Evolutionary conservation across 805 yeast species (phyloP), one percentile per base, ranked within the genome.

Genomic region (Clavispora carvajalis): DNA sequence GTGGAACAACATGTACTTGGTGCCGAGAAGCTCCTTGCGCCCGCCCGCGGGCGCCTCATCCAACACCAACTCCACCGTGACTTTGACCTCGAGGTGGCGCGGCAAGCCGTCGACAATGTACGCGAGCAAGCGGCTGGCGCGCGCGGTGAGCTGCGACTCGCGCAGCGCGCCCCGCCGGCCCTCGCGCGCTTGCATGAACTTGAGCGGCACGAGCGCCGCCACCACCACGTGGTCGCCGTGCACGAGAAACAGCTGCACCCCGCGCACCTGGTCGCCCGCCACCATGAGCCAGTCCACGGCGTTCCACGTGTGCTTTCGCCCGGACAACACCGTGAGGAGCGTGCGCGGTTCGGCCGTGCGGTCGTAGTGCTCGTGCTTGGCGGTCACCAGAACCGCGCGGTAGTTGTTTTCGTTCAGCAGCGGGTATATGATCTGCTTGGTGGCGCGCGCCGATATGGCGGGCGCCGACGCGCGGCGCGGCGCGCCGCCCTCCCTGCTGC

Each of bases 281-380:
- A 51, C 41, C 28, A 65, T 51, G 34, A 69, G 51, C 71, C 71
- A 69, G 43, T 66, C 67, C 3, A 67, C 30, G 12, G 69, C 48
- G 43, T 65, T 67, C 74, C 74, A 69, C n/a, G 72, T 58, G 49
- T 69, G 74, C 35, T 55, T 58, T 41, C 73, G 55, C 7, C 74
- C 74, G 9, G 65, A 60, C 15, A 69, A 53, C 3, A 65, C 56
- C 3, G 68, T 57, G 17, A 69, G 55, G 17, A 69, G 45, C 9
- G 73, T 68, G 11, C 74, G 39, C 7, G 37, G 33, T 11, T 48
- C 43, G 33, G 49, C 53, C 10, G 48, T 42, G 33, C 50, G 54
- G 33, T 59, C 63, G n/a, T 56, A 71, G 22, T 62, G 57, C 13
- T 60, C 49, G 53, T 74, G 79, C 46, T 67, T 69, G 36, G 63